phyloP scores from a whole-genome alignment of 148 eudicot species.

The Silene latifolia region DNA sequence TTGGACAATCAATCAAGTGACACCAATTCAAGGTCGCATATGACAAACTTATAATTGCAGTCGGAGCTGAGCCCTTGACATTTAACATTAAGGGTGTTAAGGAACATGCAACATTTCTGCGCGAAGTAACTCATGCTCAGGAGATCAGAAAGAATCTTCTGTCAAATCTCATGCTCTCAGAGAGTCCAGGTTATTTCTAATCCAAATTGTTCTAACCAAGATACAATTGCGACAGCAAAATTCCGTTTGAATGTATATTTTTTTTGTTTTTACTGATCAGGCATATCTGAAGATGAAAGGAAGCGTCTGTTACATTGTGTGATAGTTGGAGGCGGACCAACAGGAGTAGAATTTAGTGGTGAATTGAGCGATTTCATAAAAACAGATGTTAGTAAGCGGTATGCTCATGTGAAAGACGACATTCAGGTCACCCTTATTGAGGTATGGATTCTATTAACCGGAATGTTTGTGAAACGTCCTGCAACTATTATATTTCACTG shows the following conservation, averaged over 20 bases:
- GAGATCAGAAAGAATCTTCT: constrained; percentile 82
- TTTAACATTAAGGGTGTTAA: constrained; percentile 83
- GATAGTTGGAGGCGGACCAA: no score
- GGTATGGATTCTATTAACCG: no score
- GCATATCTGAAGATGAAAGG: constrained; percentile 77
- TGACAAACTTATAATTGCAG: constrained; percentile 89
- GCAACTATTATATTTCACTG: no score
- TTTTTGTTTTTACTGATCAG: constrained; percentile 26
- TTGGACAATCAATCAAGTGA: constrained; percentile 39
- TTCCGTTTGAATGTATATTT: background rate
- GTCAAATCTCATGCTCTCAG: constrained; percentile 77
- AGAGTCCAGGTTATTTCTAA: constrained; percentile 62
- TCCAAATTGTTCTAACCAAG: background rate
- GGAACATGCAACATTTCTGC: constrained; percentile 79
- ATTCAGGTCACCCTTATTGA: no score
- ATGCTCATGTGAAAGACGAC: no score
- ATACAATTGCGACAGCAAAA: no score
- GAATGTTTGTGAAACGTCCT: no score
- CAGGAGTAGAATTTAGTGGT: no score
- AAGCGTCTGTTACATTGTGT: no score
- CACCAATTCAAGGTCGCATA: constrained; percentile 76
- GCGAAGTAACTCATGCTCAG: constrained; percentile 88
- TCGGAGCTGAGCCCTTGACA: constrained; percentile 84
- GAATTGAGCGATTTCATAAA: no score
- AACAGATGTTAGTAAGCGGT: no score